Evolutionary conservation across 768 basidiomycete genomes (phyloP), one percentile per base, ranked within the genome.

Genomic region (Mycena leptocephala): DNA sequence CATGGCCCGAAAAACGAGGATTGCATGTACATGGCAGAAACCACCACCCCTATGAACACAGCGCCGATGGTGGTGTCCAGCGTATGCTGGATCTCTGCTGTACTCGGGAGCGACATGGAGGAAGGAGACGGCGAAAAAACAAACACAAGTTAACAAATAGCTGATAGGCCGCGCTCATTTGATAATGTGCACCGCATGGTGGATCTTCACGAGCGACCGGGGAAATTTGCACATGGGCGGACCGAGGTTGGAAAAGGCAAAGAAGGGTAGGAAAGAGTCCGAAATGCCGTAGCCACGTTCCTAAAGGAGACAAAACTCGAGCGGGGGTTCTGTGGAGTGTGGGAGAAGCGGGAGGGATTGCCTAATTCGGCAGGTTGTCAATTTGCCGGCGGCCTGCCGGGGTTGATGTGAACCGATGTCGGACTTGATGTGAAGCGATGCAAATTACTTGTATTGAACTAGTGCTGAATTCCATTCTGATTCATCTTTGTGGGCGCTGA

Each of bases 31-130:
- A 78, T 74, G 74, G 41, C 69, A 7, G 74, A 76, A 7, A 73
- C 0, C 9, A 76, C 61, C 0, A 78, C 62, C 11, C 74, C 77
- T 18, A 78, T 22, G 56, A 72, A 78, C 53, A 76, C 43, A 10
- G 74, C 77, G 62, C 77, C 77, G n/a, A 78, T 61, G 9, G 77
- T 78, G 62, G 61, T 76, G 32, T 72, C 66, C n/a, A 78, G 48
- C 43, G 67, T 70, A n/a, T 66, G 51, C 51, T 26, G 51, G 20
- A 30, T 69, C 10, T 33, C 59, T 62, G 46, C 51, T 67, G 48
- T 22, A 32, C n/a, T n/a, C n/a, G n/a, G n/a, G 43, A 37, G 24
- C 28, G 72, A 58, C 71, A 65, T 65, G 53, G 39, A 10, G 26
- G 22, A 18, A 18, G 63, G 30, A 30, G 48, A 62, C 22, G 55